A percentile compares a stretch with the other conserved stretches of the same genome.
Conservation (phyloP, 169 alveolate species). For the Besnoitia besnoiti region DNA sequence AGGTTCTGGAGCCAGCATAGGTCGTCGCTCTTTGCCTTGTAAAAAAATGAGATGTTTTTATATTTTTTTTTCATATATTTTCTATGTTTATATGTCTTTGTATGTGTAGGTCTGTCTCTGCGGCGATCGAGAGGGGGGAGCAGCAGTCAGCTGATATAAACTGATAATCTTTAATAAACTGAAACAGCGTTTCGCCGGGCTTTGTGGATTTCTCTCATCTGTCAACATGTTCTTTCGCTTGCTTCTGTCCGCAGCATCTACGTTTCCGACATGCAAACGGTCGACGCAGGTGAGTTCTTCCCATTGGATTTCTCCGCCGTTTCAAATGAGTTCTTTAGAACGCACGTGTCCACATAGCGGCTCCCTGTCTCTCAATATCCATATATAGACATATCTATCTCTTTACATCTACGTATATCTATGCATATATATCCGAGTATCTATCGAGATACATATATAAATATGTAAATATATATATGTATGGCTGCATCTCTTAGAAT, state of each 20-base stretch:
- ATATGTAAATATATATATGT: background rate
- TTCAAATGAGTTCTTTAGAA: background rate
- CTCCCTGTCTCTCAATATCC: background rate
- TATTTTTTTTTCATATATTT: too few relatives aligned
- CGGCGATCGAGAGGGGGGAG: too few relatives aligned
- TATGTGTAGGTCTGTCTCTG: too few relatives aligned
- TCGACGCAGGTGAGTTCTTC: constrained; percentile 49
- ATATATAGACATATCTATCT: background rate
- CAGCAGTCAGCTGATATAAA: too few relatives aligned
- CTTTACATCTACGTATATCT: background rate
- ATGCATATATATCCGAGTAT: background rate
- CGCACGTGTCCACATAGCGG: background rate
- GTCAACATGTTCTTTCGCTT: background rate
- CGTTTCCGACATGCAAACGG: constrained; percentile 65
- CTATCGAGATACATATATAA: background rate
- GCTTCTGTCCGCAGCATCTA: constrained; percentile 35
- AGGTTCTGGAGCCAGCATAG: too few relatives aligned
- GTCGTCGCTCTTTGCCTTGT: too few relatives aligned
- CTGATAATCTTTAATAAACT: too few relatives aligned
- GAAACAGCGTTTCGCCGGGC: too few relatives aligned
- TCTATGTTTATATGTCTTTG: too few relatives aligned
- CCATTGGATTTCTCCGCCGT: background rate
- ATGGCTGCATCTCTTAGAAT: background rate
- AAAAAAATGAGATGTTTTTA: too few relatives aligned
- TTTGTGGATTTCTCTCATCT: too few relatives aligned